Evolutionary conservation across 768 basidiomycete species (phyloP).

Genomic region (Tricholoma hemisulphureum): DNA sequence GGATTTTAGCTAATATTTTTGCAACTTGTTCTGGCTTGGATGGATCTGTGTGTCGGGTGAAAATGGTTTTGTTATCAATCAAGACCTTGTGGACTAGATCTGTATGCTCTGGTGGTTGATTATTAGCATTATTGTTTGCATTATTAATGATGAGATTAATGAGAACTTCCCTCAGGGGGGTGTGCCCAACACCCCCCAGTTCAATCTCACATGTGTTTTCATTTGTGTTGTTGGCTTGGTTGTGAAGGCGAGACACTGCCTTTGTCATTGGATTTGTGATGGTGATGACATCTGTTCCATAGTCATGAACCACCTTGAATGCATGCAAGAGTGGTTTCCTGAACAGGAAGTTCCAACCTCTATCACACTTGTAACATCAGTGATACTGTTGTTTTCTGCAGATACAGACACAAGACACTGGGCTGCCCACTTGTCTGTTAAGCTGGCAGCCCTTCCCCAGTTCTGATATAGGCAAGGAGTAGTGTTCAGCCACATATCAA

Average conservation of each 20-base stretch:
- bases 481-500: background rate
- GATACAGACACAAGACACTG: background rate
- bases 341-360: conserved; percentile 25
- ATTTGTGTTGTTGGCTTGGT: background rate
- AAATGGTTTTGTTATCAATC: background rate
- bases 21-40: background rate
- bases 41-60: background rate
- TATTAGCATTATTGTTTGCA: background rate
- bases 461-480: background rate
- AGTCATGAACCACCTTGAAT: conserved; percentile 26
- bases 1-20: background rate
- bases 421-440: background rate
- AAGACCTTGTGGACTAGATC: background rate
- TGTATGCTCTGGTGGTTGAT: background rate
- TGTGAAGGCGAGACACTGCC: background rate
- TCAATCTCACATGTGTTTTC: conserved; percentile 23
- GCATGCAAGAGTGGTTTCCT: conserved; percentile 27
- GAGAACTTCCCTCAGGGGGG: conserved; percentile 11
- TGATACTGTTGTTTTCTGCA: too few species aligned
- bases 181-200: conserved; percentile 29
- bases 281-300: conserved; percentile 13
- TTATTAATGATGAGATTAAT: background rate
- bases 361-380: too few species aligned
- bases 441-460: too few species aligned
- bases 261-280: background rate